Conservation (phyloP, 345 rosid genomes). For the Eucalyptus cloeziana region DNA sequence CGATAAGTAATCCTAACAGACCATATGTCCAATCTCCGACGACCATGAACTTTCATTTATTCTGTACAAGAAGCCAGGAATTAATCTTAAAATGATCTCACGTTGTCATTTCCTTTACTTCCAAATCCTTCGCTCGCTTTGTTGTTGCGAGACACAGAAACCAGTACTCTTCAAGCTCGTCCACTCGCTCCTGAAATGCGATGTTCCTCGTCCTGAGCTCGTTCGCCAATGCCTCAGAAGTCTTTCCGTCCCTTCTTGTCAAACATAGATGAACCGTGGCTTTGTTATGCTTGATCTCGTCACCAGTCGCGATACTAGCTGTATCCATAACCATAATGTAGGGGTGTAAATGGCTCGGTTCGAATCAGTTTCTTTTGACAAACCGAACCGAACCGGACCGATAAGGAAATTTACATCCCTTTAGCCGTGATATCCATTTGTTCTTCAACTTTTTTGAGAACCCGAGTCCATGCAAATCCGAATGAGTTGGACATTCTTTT, state of each 20-base stretch:
- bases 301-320: not conserved
- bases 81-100: not conserved
- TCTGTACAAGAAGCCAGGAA: not conserved
- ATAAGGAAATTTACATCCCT: not conserved
- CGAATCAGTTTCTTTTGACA: fast-evolving
- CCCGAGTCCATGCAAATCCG: not conserved
- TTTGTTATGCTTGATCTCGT: not conserved
- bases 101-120: not conserved
- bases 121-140: not conserved
- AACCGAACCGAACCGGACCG: fast-evolving
- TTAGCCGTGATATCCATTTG: not conserved
- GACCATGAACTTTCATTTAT: not conserved
- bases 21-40: not conserved
- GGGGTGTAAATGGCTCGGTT: no score
- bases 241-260: not conserved
- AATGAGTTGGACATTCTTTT: not conserved
- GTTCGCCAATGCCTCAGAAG: not conserved
- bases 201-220: not conserved
- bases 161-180: not conserved
- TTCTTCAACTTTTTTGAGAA: not conserved
- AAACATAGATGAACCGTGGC: not conserved
- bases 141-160: not conserved
- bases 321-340: not conserved
- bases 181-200: not conserved
- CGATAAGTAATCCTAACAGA: not conserved